Conservation (phyloP, 148 eudicot genomes). For the Polygonum maritimum region DNA sequence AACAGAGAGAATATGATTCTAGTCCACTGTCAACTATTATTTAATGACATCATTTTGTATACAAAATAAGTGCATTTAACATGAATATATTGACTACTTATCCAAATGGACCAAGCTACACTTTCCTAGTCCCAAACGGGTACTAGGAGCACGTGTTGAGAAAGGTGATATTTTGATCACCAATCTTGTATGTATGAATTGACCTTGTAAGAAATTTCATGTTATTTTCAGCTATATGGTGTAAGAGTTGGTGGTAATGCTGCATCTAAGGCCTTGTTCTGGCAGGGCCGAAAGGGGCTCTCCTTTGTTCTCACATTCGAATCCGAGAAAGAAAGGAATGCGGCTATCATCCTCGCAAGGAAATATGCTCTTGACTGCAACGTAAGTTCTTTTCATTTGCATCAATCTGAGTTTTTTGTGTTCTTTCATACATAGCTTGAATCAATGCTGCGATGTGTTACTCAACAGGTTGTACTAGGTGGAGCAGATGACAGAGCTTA, state of each 20-base stretch:
- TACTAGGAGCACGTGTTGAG: neutral
- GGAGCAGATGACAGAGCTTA: slow-evolving; percentile 8
- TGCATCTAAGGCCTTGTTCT: slow-evolving; percentile 86
- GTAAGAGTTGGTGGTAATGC: slow-evolving; percentile 91
- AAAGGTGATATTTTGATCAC: too few relatives aligned
- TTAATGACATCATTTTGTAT: neutral
- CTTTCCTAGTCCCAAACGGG: neutral
- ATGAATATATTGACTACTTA: neutral
- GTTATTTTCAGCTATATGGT: slow-evolving; percentile 41
- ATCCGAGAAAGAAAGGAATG: slow-evolving; percentile 75
- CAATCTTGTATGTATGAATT: neutral
- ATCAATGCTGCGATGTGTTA: neutral
- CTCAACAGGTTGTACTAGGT: neutral
- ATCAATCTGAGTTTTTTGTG: neutral
- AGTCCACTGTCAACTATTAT: neutral
- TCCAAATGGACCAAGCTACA: too few relatives aligned
- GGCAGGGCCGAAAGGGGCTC: slow-evolving; percentile 86
- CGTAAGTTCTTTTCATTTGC: slow-evolving; percentile 32
- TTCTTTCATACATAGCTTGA: neutral
- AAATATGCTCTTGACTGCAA: slow-evolving; percentile 72
- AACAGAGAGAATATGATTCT: neutral
- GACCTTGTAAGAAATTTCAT: neutral
- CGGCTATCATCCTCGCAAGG: slow-evolving; percentile 67
- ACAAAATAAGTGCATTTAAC: neutral
- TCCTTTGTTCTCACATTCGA: slow-evolving; percentile 75